phyloP scores from a whole-genome alignment of 2,329 filamentous ascomycete species.

The Hymenoscyphus salicellus region DNA sequence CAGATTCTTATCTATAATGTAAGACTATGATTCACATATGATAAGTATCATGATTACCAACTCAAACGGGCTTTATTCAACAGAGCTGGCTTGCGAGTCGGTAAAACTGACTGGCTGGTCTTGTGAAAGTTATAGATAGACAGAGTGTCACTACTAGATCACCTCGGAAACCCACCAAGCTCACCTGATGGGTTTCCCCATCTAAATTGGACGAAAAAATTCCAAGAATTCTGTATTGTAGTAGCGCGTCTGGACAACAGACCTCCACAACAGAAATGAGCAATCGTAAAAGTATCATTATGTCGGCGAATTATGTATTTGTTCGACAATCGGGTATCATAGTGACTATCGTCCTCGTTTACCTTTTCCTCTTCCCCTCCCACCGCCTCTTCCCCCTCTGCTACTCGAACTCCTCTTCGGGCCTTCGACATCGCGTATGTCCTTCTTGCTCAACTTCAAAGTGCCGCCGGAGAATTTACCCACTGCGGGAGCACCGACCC shows the following conservation, averaged over 20 bases:
- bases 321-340: background rate
- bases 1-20: background rate
- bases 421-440: slow-evolving; percentile 70
- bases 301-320: background rate
- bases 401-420: slow-evolving; percentile 36
- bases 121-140: background rate
- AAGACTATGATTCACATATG: background rate
- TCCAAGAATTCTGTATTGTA: background rate
- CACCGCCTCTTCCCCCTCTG: slow-evolving; percentile 34
- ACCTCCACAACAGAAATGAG: background rate
- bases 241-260: background rate
- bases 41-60: background rate
- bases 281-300: slow-evolving; percentile 4
- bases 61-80: background rate
- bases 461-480: slow-evolving; percentile 79
- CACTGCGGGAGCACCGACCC: slow-evolving; percentile 73
- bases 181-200: background rate
- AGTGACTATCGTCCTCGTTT: slow-evolving; percentile 19
- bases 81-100: background rate
- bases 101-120: background rate
- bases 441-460: slow-evolving; percentile 72
- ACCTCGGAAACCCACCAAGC: background rate
- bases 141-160: background rate
- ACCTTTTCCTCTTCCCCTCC: slow-evolving; percentile 32
- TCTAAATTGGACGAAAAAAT: background rate